Conservation (phyloP, 139 green algal genomes). For the Mesostigma viride region DNA sequence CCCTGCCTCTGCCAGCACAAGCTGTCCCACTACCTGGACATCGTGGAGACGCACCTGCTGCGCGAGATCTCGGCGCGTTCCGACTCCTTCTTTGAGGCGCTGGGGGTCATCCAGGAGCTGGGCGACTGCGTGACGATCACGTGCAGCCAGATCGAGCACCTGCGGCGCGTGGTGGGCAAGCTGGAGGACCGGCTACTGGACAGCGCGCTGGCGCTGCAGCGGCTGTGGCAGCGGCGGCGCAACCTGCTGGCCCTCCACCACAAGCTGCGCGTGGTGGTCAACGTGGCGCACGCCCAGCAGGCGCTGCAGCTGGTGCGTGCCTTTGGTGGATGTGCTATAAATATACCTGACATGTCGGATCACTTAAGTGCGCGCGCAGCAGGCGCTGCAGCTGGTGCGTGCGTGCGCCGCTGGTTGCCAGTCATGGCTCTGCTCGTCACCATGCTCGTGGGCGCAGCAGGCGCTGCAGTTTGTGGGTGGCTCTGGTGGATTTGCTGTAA, state of each 20-base stretch:
- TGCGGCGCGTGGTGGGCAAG: conserved; percentile 33
- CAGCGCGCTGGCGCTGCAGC: conserved; percentile 37
- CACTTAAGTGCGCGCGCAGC: conserved; percentile 38
- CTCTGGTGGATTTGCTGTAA: not conserved
- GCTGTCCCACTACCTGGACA: conserved; percentile 36
- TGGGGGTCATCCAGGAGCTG: conserved; percentile 59
- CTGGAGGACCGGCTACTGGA: conserved; percentile 53
- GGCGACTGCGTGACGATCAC: conserved; percentile 35
- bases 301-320: conserved; percentile 51
- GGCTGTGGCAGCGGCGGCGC: conserved; percentile 42
- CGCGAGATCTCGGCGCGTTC: conserved; percentile 31
- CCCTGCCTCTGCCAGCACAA: no score
- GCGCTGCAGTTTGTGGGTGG: no score
- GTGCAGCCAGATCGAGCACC: conserved; percentile 37
- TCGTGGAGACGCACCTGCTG: conserved; percentile 34
- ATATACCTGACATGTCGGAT: conserved; percentile 15
- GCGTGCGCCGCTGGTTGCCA: not conserved
- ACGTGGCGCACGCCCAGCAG: conserved; percentile 37
- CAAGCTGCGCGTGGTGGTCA: conserved; percentile 45
- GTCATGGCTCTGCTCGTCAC: no score
- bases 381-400: conserved; percentile 51
- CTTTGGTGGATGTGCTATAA: not conserved
- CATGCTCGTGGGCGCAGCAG: no score
- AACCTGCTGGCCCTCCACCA: conserved; percentile 55
- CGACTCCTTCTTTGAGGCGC: conserved; percentile 41